Conservation (phyloP, 2,329 filamentous ascomycete species). For the Fusarium annulatum region DNA sequence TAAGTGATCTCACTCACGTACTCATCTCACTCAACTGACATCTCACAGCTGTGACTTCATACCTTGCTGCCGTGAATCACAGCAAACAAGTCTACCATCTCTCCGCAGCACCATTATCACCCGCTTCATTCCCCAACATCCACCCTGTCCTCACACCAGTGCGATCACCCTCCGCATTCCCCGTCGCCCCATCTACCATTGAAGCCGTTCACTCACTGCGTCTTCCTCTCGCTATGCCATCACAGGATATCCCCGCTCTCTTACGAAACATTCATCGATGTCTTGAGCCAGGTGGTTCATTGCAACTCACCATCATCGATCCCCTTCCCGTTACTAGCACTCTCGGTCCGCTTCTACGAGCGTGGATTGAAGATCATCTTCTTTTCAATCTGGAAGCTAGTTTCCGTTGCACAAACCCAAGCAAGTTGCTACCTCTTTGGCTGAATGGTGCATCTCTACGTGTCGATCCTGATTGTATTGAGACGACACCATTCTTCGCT, state of each 20-base stretch:
- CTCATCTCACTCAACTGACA: not conserved
- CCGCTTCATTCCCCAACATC: conserved; percentile 53
- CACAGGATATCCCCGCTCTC: conserved; percentile 65
- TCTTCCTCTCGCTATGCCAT: conserved; percentile 67
- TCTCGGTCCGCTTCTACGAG: conserved; percentile 65
- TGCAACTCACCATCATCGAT: conserved; percentile 71
- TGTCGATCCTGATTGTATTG: conserved; percentile 57
- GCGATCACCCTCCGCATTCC: conserved; percentile 50
- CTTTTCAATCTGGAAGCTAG: conserved; percentile 67
- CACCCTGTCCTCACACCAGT: conserved; percentile 54
- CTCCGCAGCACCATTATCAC: conserved; percentile 37
- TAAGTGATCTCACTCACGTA: not conserved
- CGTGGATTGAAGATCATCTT: conserved; percentile 72
- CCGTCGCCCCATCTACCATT: conserved; percentile 57
- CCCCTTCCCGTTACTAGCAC: conserved; percentile 66
- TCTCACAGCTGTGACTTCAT: conserved; percentile 16
- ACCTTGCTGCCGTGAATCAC: conserved; percentile 24
- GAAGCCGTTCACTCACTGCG: conserved; percentile 63
- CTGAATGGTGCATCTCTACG: conserved; percentile 65
- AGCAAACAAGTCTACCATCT: conserved; percentile 29
- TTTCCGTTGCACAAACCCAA: conserved; percentile 70
- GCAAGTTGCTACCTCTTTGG: conserved; percentile 67
- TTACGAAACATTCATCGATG: conserved; percentile 68
- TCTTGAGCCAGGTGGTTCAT: conserved; percentile 64
- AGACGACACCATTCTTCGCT: conserved; percentile 59